Evolutionary conservation across 2,329 filamentous ascomycete species (phyloP), one percentile per base, ranked within the genome.

Genomic region (Sporothrix sp.): DNA sequence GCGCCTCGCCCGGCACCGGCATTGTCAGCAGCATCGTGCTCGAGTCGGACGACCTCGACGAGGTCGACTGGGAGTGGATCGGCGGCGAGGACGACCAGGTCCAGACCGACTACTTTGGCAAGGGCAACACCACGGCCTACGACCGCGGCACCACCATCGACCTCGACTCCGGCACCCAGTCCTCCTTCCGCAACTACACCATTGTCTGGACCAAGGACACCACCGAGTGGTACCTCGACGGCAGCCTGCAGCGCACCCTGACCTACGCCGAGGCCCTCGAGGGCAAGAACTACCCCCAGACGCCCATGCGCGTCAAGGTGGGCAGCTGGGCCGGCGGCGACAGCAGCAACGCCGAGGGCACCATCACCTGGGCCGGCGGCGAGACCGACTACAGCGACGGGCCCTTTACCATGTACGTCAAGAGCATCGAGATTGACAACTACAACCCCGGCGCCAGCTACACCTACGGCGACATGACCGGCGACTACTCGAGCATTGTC

Each of bases 191-290:
- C 65, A 79, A 75, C 51, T 81, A 81, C 60, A 72, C 74, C 6
- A 60, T 79, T 25, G 71, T 76, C 62, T 81, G 77, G 77, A 78
- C 71, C n/a, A 58, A 66, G 3, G 71, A 74, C 21, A 58, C 65
- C 30, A 62, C 79, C 28, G 66, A 70, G 52, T 81, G 72, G 71
- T 67, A 68, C 57, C 76, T 84, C 50, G 80, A 84, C 58, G 74
- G 74, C 58, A 68, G 65, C 10, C 66, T 72, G 7, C 67, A 78
- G 37, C 71, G 77, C 49, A 74, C 71, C 0, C 63, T 76, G 18
- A 65, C 66, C 36, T 75, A 71, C 58, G 68, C 60, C 40, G 73
- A 75, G 55, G 65, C 69, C 20, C 58, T 67, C 42, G 65, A 69
- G 52, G 52, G 48, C 43, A 25, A n/a, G n/a, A 74, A 72, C 62